These are phyloP conservation scores for Coniochaeta sp. DNA, from an alignment of 2,329 filamentous ascomycete species.

Conservation along the genomic window DNA sequence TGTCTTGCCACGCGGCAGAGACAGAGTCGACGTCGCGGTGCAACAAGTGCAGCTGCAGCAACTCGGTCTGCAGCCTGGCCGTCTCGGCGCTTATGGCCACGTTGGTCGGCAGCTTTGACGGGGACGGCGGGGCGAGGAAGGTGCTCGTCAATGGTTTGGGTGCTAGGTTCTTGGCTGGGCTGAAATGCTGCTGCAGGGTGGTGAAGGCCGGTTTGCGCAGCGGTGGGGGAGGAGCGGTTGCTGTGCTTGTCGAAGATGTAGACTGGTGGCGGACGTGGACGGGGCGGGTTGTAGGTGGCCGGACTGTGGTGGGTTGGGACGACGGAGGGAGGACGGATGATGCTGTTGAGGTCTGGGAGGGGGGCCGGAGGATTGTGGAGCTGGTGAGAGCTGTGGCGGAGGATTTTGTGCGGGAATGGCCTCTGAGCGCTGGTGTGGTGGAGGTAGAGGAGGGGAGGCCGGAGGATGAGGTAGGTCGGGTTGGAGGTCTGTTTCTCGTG, in stretches of 20 bases:
- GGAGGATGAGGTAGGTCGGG: slow-evolving; percentile 14
- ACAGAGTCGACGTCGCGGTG: slow-evolving; percentile 45
- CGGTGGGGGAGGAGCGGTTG: background rate
- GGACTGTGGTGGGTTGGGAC: slow-evolving; percentile 2
- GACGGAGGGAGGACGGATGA: too few relatives aligned
- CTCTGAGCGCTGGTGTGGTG: slow-evolving; percentile 9
- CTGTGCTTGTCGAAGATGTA: background rate
- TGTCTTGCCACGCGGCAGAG: slow-evolving; percentile 43
- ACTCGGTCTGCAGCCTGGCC: slow-evolving; percentile 51
- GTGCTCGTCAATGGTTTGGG: slow-evolving; percentile 55
- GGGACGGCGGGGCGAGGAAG: slow-evolving; percentile 51
- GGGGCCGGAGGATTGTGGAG: slow-evolving; percentile 30
- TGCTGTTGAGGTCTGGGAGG: slow-evolving; percentile 14
- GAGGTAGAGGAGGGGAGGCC: slow-evolving; percentile 14
- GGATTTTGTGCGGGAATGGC: slow-evolving; percentile 32
- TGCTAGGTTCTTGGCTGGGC: slow-evolving; percentile 51
- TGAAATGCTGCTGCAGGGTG: slow-evolving; percentile 60
- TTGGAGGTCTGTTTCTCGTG: slow-evolving; percentile 9
- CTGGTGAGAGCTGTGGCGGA: slow-evolving; percentile 28
- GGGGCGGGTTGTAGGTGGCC: background rate
- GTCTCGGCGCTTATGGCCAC: slow-evolving; percentile 51
- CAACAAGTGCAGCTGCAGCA: slow-evolving; percentile 58
- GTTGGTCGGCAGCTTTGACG: slow-evolving; percentile 54
- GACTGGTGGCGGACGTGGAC: background rate
- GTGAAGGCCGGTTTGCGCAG: slow-evolving; percentile 41